Evolutionary conservation across 2,329 filamentous ascomycete genomes (phyloP).

Genomic region (Fusarium fracticaudum): DNA sequence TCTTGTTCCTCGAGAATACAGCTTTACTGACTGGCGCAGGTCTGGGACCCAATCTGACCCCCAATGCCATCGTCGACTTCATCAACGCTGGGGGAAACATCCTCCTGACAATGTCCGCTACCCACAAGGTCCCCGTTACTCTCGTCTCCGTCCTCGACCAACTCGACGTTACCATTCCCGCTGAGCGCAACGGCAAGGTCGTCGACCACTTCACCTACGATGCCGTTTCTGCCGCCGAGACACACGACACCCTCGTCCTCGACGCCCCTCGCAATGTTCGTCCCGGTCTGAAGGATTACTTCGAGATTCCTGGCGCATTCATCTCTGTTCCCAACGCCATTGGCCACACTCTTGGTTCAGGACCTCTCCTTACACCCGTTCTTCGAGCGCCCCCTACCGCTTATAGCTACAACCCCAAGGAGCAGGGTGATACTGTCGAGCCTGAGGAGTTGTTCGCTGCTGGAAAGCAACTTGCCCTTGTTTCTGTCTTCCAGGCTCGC

Average conservation of each 20-base stretch:
- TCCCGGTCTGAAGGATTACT: constrained; percentile 79
- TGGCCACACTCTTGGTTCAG: constrained; percentile 82
- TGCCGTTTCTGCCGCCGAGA: constrained; percentile 75
- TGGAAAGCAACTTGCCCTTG: constrained; percentile 82
- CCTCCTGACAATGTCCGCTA: constrained; percentile 82
- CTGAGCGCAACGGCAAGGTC: constrained; percentile 84
- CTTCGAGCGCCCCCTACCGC: constrained; percentile 84
- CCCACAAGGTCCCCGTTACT: constrained; percentile 73
- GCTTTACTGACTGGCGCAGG: constrained; percentile 58
- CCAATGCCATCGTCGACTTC: constrained; percentile 88
- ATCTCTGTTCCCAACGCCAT: constrained; percentile 85
- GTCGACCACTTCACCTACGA: constrained; percentile 98
- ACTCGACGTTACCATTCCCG: constrained; percentile 87
- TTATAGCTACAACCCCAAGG: constrained; percentile 94
- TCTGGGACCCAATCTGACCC: constrained; percentile 87
- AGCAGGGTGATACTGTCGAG: constrained; percentile 72
- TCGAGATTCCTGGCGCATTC: constrained; percentile 64
- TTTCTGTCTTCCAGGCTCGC: constrained; percentile 88
- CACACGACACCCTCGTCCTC: constrained; percentile 88
- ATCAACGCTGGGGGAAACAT: constrained; percentile 93
- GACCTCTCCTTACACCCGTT: constrained; percentile 81
- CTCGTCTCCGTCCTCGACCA: constrained; percentile 84
- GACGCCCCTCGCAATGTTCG: constrained; percentile 73
- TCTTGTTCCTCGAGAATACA: not conserved
- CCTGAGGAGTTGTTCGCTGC: constrained; percentile 84